Conservation (phyloP, 768 basidiomycete genomes). For the Leccinum broughii region DNA sequence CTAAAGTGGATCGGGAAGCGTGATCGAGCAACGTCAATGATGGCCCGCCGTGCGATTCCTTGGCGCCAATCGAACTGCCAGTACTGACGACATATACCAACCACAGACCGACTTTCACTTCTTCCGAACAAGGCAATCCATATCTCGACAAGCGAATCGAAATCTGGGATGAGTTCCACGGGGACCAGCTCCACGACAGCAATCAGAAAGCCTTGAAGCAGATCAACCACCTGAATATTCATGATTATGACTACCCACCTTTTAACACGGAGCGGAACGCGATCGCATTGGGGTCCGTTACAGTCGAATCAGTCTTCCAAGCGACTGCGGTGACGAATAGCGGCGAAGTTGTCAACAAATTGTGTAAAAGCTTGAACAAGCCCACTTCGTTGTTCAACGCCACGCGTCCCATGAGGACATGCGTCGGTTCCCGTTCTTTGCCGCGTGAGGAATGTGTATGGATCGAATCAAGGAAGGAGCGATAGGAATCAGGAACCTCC, state of each 20-base stretch:
- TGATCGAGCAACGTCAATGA: slow-evolving; percentile 79
- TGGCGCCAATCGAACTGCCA: slow-evolving; percentile 79
- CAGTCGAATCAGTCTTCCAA: slow-evolving; percentile 64
- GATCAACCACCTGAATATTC: slow-evolving; percentile 3
- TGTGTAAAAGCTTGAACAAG: slow-evolving; percentile 56
- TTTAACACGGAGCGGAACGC: slow-evolving; percentile 83
- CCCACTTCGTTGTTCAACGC: slow-evolving; percentile 60
- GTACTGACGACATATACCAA: slow-evolving; percentile 74
- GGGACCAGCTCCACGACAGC: slow-evolving; percentile 72
- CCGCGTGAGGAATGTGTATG: slow-evolving; percentile 43
- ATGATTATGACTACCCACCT: slow-evolving; percentile 46
- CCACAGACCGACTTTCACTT: slow-evolving; percentile 59
- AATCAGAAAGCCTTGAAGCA: slow-evolving; percentile 65
- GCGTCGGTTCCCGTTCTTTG: slow-evolving; percentile 58
- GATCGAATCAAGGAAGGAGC: slow-evolving; percentile 53
- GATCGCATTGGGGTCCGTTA: slow-evolving; percentile 75
- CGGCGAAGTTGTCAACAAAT: slow-evolving; percentile 66
- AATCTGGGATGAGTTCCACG: slow-evolving; percentile 76
- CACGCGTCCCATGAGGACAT: slow-evolving; percentile 57
- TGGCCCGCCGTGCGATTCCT: slow-evolving; percentile 67
- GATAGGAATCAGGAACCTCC: slow-evolving; percentile 56
- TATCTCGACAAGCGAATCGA: slow-evolving; percentile 67
- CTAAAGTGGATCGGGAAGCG: slow-evolving; percentile 81
- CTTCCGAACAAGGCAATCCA: slow-evolving; percentile 82
- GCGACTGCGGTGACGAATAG: slow-evolving; percentile 74